Percentiles rank a stretch among this genome's conserved stretches.
Evolutionary conservation across 345 rosid genomes (phyloP).

Genomic region (Lepidium africanum): DNA sequence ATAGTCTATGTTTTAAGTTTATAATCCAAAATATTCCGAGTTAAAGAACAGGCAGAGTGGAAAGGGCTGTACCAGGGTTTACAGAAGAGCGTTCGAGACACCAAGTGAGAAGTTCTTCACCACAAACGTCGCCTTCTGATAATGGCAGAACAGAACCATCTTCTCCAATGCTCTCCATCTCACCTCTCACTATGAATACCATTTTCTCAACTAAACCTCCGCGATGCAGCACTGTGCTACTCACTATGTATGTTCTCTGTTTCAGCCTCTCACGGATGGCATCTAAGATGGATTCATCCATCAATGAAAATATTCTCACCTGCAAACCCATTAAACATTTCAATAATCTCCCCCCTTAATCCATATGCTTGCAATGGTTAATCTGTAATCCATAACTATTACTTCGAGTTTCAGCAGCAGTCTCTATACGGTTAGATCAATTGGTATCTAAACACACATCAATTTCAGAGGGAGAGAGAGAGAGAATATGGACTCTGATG

Average conservation of each 20-base stretch:
- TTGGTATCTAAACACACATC: not conserved
- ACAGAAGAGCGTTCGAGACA: slow-evolving; percentile 74
- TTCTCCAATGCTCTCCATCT: slow-evolving; percentile 60
- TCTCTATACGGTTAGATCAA: not conserved
- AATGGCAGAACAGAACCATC: slow-evolving; percentile 38
- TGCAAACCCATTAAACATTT: slow-evolving; percentile 25
- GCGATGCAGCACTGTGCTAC: slow-evolving; percentile 47
- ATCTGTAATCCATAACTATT: not conserved
- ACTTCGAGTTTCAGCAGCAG: not conserved
- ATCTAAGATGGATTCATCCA: slow-evolving; percentile 71
- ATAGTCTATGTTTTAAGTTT: not conserved
- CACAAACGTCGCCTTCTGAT: slow-evolving; percentile 69
- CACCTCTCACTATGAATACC: slow-evolving; percentile 85
- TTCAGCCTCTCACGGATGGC: slow-evolving; percentile 64
- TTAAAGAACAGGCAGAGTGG: not conserved
- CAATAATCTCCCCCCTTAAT: not conserved
- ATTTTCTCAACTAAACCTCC: slow-evolving; percentile 68
- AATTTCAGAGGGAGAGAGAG: not conserved
- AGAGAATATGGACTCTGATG: not conserved
- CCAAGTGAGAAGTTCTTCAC: slow-evolving; percentile 92
- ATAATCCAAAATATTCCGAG: not conserved
- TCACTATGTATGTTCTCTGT: slow-evolving; percentile 60
- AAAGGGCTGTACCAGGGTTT: slow-evolving; percentile 40
- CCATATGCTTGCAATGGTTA: not conserved
- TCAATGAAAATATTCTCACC: slow-evolving; percentile 65